These are phyloP conservation scores for Moricandia moricandioides DNA, from an alignment of 345 rosid genomes.

Conservation along the genomic window DNA sequence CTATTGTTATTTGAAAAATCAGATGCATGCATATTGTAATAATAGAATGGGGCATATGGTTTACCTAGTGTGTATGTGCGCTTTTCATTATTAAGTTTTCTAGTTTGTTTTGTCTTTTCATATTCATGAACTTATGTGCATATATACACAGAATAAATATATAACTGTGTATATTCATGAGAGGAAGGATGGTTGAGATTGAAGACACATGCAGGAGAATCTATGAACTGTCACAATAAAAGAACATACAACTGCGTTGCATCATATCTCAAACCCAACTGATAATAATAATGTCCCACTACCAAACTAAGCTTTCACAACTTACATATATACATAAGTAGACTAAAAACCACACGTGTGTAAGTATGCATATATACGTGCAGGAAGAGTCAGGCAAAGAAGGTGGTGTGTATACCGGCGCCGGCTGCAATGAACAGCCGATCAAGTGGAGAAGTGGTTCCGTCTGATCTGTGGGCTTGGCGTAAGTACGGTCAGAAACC, in stretches of 20 bases:
- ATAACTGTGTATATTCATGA: not conserved
- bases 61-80: not conserved
- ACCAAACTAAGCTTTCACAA: slow-evolving; percentile 31
- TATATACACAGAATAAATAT: not conserved
- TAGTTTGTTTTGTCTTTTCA: not conserved
- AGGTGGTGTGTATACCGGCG: slow-evolving; percentile 85
- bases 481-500: slow-evolving; percentile 96
- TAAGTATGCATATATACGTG: not conserved
- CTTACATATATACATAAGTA: not conserved
- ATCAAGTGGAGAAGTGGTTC: slow-evolving; percentile 79
- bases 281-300: slow-evolving; percentile 38
- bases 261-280: slow-evolving; percentile 31
- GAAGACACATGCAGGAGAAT: slow-evolving; percentile 38
- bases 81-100: not conserved
- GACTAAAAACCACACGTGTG: slow-evolving; percentile 13
- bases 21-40: slow-evolving; percentile 12
- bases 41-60: slow-evolving; percentile 9
- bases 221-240: slow-evolving; percentile 39
- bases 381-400: slow-evolving; percentile 81
- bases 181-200: slow-evolving; percentile 31
- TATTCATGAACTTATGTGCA: not conserved
- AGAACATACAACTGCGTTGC: slow-evolving; percentile 31
- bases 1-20: not conserved
- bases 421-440: slow-evolving; percentile 79
- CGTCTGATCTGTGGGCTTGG: slow-evolving; percentile 99